Evolutionary conservation across 2,329 filamentous ascomycete species (phyloP).

Genomic region (Cytospora piceicola): DNA sequence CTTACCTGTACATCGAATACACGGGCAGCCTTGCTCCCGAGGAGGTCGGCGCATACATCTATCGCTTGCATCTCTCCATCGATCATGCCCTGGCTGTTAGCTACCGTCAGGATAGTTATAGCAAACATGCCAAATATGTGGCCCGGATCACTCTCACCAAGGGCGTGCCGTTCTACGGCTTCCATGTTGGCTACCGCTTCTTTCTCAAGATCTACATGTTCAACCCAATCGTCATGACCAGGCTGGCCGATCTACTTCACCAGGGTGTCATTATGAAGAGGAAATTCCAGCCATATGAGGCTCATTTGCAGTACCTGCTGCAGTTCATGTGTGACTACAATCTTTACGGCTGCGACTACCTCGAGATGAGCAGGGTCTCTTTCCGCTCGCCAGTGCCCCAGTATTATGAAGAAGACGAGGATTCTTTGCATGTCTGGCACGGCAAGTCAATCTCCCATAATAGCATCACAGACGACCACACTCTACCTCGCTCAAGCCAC

Average conservation of each 20-base stretch:
- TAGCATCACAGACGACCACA: constrained; percentile 63
- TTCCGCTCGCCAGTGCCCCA: constrained; percentile 79
- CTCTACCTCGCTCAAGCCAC: constrained; percentile 79
- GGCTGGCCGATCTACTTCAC: constrained; percentile 81
- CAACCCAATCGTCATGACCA: constrained; percentile 84
- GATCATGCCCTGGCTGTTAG: constrained; percentile 87
- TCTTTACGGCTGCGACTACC: constrained; percentile 88
- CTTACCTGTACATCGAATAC: constrained; percentile 93
- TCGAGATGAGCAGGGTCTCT: constrained; percentile 70
- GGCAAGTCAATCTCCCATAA: constrained; percentile 67
- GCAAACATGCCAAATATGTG: constrained; percentile 72
- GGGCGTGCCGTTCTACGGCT: constrained; percentile 94
- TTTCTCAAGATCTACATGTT: constrained; percentile 96
- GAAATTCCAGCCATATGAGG: constrained; percentile 89
- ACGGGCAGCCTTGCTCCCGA: constrained; percentile 67
- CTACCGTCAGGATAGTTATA: constrained; percentile 76
- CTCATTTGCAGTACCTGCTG: constrained; percentile 86
- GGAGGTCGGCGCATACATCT: constrained; percentile 76
- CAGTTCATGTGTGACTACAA: constrained; percentile 99
- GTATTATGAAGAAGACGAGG: constrained; percentile 62
- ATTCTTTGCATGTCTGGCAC: constrained; percentile 75
- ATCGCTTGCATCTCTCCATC: constrained; percentile 80
- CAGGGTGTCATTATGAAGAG: constrained; percentile 86
- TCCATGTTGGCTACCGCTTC: constrained; percentile 86
- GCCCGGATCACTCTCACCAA: constrained; percentile 92